A percentile compares a stretch with the other conserved stretches of the same genome.
Conservation (phyloP, 2,329 filamentous ascomycete species). For the Phialophora verrucosa region DNA sequence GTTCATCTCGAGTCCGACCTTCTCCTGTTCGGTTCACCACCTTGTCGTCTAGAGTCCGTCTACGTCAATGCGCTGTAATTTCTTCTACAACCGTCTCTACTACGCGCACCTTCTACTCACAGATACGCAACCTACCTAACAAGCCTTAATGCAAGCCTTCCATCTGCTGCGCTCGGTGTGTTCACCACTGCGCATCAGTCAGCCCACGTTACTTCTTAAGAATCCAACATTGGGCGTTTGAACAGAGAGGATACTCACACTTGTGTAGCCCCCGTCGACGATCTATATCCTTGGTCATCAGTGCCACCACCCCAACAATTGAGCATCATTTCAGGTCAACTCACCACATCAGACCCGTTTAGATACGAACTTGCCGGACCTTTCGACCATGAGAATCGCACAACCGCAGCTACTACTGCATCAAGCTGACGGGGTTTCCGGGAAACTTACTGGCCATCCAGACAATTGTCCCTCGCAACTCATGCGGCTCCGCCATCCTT, state of each 20-base stretch:
- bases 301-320: neutral
- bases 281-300: conserved; percentile 25
- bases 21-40: neutral
- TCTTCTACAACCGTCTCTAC: neutral
- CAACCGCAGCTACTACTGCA: neutral
- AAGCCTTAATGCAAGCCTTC: neutral
- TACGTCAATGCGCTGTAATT: neutral
- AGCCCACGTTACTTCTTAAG: neutral
- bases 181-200: conserved; percentile 1
- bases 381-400: neutral
- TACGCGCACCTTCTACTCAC: neutral
- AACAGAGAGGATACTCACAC: conserved; percentile 1
- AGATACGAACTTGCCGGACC: conserved; percentile 20
- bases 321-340: neutral
- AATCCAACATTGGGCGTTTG: neutral
- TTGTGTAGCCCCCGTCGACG: conserved; percentile 34
- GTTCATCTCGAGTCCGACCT: neutral
- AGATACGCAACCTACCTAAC: neutral
- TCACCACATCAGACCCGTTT: conserved; percentile 33
- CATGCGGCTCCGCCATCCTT: conserved; percentile 47
- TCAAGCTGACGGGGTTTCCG: neutral
- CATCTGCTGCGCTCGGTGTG: neutral
- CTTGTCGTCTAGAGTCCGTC: neutral
- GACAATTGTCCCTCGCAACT: conserved; percentile 46
- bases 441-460: conserved; percentile 40